These are phyloP conservation scores for Paxillus rubicundulus DNA, from an alignment of 768 basidiomycete genomes.

Conservation along the genomic window DNA sequence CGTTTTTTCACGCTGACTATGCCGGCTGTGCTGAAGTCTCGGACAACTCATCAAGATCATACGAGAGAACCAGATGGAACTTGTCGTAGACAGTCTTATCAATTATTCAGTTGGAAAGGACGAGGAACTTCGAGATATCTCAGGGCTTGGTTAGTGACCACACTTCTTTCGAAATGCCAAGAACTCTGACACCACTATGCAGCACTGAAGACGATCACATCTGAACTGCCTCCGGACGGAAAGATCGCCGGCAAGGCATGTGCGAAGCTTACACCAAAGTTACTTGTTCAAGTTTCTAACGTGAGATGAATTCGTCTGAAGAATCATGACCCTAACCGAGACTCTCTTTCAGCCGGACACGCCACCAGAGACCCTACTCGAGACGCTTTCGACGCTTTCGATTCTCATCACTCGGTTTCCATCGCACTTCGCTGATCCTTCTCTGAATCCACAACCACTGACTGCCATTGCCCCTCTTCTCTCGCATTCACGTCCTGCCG, in stretches of 20 bases:
- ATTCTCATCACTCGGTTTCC: slow-evolving; percentile 88
- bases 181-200: slow-evolving; percentile 8
- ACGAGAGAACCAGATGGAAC: slow-evolving; percentile 76
- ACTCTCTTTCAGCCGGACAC: slow-evolving; percentile 48
- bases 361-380: slow-evolving; percentile 78
- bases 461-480: slow-evolving; percentile 68
- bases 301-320: slow-evolving; percentile 39
- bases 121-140: slow-evolving; percentile 92
- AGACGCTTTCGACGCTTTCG: slow-evolving; percentile 81
- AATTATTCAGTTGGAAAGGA: slow-evolving; percentile 83
- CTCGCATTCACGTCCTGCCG: slow-evolving; percentile 74
- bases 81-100: slow-evolving; percentile 87
- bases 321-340: slow-evolving; percentile 7
- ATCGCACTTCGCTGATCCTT: slow-evolving; percentile 53
- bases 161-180: not conserved
- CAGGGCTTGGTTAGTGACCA: slow-evolving; percentile 67
- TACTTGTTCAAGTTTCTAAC: slow-evolving; percentile 74
- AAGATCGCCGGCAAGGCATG: slow-evolving; percentile 78
- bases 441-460: slow-evolving; percentile 58
- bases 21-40: slow-evolving; percentile 47
- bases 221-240: slow-evolving; percentile 81
- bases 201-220: slow-evolving; percentile 95
- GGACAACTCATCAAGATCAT: slow-evolving; percentile 90
- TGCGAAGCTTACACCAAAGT: slow-evolving; percentile 78
- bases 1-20: slow-evolving; percentile 6